Evolutionary conservation across 108 stramenopile species (phyloP).

Genomic region (Cyclotella choctawhatcheeana): DNA sequence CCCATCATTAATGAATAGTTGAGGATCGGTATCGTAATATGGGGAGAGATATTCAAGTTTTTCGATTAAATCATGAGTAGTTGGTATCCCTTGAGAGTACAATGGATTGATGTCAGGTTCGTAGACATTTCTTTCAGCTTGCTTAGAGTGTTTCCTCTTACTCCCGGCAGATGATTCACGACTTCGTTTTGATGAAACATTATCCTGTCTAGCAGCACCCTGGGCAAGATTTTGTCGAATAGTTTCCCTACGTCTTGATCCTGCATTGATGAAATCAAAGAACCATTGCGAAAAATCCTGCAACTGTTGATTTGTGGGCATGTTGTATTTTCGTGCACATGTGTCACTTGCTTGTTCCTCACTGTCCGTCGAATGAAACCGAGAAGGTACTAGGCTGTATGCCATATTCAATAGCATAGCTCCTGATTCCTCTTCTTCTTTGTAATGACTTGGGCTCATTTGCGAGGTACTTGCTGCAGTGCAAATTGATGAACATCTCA

Average conservation of each 20-base stretch:
- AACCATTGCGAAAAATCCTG: constrained; percentile 50
- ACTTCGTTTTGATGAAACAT: not conserved
- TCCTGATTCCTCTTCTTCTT: not conserved
- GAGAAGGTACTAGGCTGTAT: constrained; percentile 62
- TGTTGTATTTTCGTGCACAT: not conserved
- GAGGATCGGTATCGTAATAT: constrained; percentile 53
- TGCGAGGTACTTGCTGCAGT: constrained; percentile 29
- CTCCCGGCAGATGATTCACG: not conserved
- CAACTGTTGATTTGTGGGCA: constrained; percentile 29
- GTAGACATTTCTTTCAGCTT: not conserved
- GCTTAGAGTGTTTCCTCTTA: not conserved
- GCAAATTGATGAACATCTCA: constrained; percentile 40
- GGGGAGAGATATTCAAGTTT: constrained; percentile 51
- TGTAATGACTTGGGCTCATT: too few relatives aligned
- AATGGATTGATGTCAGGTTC: not conserved
- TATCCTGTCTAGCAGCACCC: too few relatives aligned
- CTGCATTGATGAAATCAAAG: constrained; percentile 54
- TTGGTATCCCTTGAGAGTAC: constrained; percentile 12
- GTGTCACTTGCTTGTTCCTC: not conserved
- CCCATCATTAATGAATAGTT: constrained; percentile 42
- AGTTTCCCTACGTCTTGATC: constrained; percentile 37
- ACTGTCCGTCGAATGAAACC: constrained; percentile 30
- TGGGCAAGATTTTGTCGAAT: constrained; percentile 42
- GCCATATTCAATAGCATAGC: constrained; percentile 45
- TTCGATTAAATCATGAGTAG: constrained; percentile 22